Evolutionary conservation across 352 stramenopile genomes (phyloP).

Genomic region (Phytophthora nicotianae): DNA sequence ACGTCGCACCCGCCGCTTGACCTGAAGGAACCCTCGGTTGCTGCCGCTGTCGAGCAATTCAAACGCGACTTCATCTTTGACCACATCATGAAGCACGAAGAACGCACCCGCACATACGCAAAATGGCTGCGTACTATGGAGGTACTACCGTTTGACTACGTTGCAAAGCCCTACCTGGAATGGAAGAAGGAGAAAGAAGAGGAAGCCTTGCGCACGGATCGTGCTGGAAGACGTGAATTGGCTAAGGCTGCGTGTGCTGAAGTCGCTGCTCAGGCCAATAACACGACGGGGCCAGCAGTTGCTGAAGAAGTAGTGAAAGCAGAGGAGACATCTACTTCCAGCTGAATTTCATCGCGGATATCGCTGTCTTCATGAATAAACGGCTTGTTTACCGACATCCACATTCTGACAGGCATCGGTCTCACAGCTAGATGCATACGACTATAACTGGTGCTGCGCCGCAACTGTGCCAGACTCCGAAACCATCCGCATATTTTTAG

Average conservation of each 20-base stretch:
- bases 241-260: conserved; percentile 37
- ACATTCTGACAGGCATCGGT: not conserved
- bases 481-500: conserved; percentile 39
- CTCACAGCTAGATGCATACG: not conserved
- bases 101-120: conserved; percentile 74
- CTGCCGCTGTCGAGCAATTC: conserved; percentile 69
- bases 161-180: conserved; percentile 53
- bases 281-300: not conserved
- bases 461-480: conserved; percentile 1
- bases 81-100: conserved; percentile 86
- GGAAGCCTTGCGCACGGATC: conserved; percentile 42
- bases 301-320: not conserved
- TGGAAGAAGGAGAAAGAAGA: conserved; percentile 86
- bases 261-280: conserved; percentile 9
- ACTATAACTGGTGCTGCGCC: conserved; percentile 5
- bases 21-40: conserved; percentile 59
- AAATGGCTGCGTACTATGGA: conserved; percentile 82
- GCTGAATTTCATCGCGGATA: conserved; percentile 10
- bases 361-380: conserved; percentile 12
- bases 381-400: not conserved
- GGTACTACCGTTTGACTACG: conserved; percentile 73
- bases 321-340: conserved; percentile 2
- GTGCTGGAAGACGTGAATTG: conserved; percentile 46
- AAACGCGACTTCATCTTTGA: conserved; percentile 81
- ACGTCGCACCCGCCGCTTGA: conserved; percentile 70